phyloP scores from a whole-genome alignment of 352 stramenopile species.

The Pythium chondricola region DNA sequence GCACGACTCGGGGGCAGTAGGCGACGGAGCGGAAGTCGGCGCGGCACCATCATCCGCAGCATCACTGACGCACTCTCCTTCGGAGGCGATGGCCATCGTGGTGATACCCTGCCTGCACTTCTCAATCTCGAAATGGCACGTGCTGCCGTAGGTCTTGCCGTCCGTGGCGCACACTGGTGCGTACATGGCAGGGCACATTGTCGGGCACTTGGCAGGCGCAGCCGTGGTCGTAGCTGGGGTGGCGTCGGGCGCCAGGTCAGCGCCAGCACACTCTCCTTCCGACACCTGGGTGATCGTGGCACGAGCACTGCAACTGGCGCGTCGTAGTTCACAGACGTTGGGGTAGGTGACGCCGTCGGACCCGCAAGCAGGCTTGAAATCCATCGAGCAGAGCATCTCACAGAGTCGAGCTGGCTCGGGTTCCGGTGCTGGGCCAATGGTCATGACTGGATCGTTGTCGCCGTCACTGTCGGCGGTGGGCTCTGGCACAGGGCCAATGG shows the following conservation, averaged over 20 bases:
- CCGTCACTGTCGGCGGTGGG: background rate
- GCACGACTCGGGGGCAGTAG: conserved; percentile 2
- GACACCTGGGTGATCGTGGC: conserved; percentile 10
- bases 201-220: conserved; percentile 1
- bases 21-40: background rate
- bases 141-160: conserved; percentile 28
- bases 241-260: background rate
- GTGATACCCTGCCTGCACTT: conserved; percentile 21
- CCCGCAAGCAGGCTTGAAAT: conserved; percentile 15
- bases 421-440: background rate
- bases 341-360: conserved; percentile 15
- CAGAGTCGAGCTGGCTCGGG: conserved; percentile 3
- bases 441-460: background rate
- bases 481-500: background rate
- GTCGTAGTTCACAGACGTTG: conserved; percentile 8
- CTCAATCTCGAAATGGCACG: conserved; percentile 23
- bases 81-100: conserved; percentile 20
- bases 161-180: conserved; percentile 26
- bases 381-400: conserved; percentile 1
- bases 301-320: conserved; percentile 2
- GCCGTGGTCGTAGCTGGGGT: background rate
- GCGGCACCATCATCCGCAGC: conserved; percentile 1
- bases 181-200: conserved; percentile 15
- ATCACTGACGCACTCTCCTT: conserved; percentile 1
- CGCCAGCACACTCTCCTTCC: conserved; percentile 6